Conservation (phyloP, 441 rosid species). For the Pelargonium fulgidum region DNA sequence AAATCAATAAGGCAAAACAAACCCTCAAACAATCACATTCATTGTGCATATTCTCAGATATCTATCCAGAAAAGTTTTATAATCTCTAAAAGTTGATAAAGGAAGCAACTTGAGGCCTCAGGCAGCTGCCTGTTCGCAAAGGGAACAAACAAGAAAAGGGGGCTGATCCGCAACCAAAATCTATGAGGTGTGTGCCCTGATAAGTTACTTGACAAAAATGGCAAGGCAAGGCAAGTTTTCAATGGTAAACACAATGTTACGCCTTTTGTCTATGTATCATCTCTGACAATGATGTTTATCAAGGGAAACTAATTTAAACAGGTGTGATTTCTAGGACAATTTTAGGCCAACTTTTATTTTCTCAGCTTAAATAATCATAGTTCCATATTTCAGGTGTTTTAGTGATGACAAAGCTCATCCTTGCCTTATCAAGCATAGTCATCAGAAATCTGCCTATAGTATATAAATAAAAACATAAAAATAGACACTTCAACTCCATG, state of each 20-base stretch:
- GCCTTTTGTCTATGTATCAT: no score
- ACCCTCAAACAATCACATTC: not conserved
- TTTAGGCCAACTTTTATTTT: not conserved
- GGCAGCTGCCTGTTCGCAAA: not conserved
- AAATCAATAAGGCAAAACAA: slow-evolving; percentile 3
- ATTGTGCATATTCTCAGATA: not conserved
- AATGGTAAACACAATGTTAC: not conserved
- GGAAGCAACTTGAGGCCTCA: not conserved
- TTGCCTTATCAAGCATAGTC: not conserved
- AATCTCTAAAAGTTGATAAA: not conserved
- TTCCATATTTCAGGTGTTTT: not conserved
- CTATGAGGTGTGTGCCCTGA: not conserved
- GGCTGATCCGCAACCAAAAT: not conserved
- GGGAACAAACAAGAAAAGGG: not conserved
- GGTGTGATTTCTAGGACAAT: not conserved
- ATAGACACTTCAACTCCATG: slow-evolving; percentile 7
- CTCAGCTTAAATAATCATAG: not conserved
- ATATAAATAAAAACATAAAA: slow-evolving; percentile 8
- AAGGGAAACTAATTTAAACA: not conserved
- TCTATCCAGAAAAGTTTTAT: not conserved
- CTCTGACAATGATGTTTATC: not conserved
- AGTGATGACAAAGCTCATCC: not conserved
- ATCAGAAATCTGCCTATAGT: not conserved
- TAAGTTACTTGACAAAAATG: not conserved
- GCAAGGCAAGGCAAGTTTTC: not conserved